Base-by-base conservation (phyloP, 2,329 filamentous ascomycete genomes). In the Ceratocystis lukuohia region DNA sequence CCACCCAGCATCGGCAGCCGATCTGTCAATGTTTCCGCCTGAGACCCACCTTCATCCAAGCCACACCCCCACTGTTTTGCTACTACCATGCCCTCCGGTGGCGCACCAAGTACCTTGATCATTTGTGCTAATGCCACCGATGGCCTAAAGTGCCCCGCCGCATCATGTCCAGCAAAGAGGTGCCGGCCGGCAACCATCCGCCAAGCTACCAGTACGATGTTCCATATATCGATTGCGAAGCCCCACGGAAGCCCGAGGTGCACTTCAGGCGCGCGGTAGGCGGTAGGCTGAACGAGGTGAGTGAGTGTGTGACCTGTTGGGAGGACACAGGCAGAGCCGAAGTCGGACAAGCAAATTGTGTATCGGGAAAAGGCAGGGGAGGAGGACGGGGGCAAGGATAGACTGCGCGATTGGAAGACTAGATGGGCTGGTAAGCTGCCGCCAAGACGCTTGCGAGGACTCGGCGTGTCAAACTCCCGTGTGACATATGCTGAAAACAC, bases 261-360 rank as follows among this genome's bases (percentile, higher is more conserved):
- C 5, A 77, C 72, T 66, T 77, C 76, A 0, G 75, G 75, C 25
- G 75, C 72, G n/a, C 74, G 72, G 63, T 74, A 74, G 1, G 68
- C 71, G 6, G 70, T 4, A 5, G 73, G 73, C 72, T 74, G 74
- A 5, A 71, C 72, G 3, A 67, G 70, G 44, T 63, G 41, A n/a
- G 15, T 12, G 20, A 63, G 44, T 17, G 44, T 17, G 20, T 17
- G 22, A 25, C 53, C 10, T 33, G 8, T 48, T 45, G 10, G 37
- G 3, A 44, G 44, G 41, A 44, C 15, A 17, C 61, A 28, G 15
- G 61, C 61, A 4, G 61, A 25, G 22, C 61, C 61, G 20, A 63
- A 63, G 44, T 63, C 44, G 44, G 44, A 15, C 17, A 50, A 12
- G 25, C 22, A 57, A 7, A n/a, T 33, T 17, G 12, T 20, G 22